Evolutionary conservation across 2,329 filamentous ascomycete genomes (phyloP).

Genomic region (Diaporthe sp.): DNA sequence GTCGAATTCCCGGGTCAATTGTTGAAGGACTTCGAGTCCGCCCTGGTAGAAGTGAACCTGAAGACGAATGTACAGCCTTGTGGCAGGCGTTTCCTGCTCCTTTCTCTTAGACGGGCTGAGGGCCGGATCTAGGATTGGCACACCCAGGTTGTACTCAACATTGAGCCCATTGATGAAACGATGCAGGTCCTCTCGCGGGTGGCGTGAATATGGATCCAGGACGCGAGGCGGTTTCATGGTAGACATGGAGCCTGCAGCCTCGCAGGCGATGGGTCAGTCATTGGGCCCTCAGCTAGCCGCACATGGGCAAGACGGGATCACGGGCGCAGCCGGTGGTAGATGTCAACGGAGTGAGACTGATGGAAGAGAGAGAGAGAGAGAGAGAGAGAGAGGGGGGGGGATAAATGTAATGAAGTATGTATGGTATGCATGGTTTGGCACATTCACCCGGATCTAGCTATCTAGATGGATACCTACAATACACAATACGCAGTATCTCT

Average conservation of each 20-base stretch:
- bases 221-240: neutral
- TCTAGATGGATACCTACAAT: neutral
- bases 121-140: slow-evolving; percentile 37
- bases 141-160: slow-evolving; percentile 40
- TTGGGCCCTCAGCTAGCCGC: neutral
- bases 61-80: slow-evolving; percentile 35
- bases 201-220: neutral
- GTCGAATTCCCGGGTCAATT: slow-evolving; percentile 38
- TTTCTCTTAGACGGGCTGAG: slow-evolving; percentile 38
- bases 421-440: neutral
- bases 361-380: too few relatives aligned
- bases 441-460: neutral
- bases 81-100: slow-evolving; percentile 30
- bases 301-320: neutral
- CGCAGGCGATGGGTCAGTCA: neutral
- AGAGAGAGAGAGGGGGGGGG: too few relatives aligned
- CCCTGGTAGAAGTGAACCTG: slow-evolving; percentile 39
- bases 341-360: neutral
- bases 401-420: neutral
- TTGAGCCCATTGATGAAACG: slow-evolving; percentile 41
- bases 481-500: too few relatives aligned
- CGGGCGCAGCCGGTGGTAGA: too few relatives aligned
- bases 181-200: slow-evolving; percentile 23
- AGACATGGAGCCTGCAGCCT: slow-evolving; percentile 2
- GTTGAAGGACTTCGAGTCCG: slow-evolving; percentile 33